Conservation (phyloP, 768 basidiomycete species). For the Jaapia argillacea region DNA sequence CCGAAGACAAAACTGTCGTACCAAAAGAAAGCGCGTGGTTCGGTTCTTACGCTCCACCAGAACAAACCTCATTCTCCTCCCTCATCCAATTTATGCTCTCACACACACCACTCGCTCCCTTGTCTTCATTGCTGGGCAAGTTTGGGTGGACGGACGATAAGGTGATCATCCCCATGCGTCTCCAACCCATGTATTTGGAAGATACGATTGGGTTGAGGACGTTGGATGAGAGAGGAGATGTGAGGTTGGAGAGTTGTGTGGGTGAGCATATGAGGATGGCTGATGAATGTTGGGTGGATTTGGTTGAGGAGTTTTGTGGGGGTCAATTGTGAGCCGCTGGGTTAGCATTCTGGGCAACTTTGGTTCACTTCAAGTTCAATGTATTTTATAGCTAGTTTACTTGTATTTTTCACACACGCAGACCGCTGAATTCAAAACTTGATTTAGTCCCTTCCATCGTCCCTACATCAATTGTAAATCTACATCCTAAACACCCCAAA, state of each 20-base stretch:
- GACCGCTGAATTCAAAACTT: no score
- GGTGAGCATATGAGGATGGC: slow-evolving; percentile 70
- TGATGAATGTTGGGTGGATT: slow-evolving; percentile 20
- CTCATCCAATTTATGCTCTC: no score
- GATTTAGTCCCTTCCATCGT: no score
- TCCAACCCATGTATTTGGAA: slow-evolving; percentile 62
- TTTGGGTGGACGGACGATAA: slow-evolving; percentile 10
- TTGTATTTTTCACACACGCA: no score
- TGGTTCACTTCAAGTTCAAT: no score
- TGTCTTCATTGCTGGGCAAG: background rate
- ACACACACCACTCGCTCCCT: background rate
- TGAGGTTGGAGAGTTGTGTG: slow-evolving; percentile 53
- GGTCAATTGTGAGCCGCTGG: background rate
- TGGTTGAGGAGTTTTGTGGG: slow-evolving; percentile 20
- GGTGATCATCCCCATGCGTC: slow-evolving; percentile 57
- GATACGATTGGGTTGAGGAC: slow-evolving; percentile 75
- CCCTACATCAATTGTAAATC: no score
- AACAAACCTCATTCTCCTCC: slow-evolving; percentile 3
- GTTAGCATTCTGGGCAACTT: no score
- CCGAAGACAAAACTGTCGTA: slow-evolving; percentile 64
- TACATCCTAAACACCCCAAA: slow-evolving; percentile 93
- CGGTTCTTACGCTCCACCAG: slow-evolving; percentile 48
- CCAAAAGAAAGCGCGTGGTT: slow-evolving; percentile 88
- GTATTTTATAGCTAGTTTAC: no score
- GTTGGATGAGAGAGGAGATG: slow-evolving; percentile 55